Percentiles rank a stretch among this genome's conserved stretches.
Conservation (phyloP, 257 asterid species). For the Echites panduratus region DNA sequence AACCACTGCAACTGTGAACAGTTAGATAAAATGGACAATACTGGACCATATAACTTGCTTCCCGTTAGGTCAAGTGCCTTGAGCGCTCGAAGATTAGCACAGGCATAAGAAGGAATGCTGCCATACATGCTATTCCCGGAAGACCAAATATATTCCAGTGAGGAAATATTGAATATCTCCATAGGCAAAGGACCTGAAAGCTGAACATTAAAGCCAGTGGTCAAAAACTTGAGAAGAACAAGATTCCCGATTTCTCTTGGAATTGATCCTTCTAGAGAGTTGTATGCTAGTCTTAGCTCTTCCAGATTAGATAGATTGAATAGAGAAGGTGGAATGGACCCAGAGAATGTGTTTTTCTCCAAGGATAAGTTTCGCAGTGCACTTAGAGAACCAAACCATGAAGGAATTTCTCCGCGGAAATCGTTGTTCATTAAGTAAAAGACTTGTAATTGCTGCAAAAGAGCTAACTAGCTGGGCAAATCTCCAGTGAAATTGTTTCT, state of each 20-base stretch:
- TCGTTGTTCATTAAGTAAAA: constrained; percentile 12
- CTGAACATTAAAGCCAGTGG: not conserved
- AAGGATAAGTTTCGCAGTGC: constrained; percentile 7
- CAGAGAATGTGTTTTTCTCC: constrained; percentile 8
- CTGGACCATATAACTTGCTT: not conserved
- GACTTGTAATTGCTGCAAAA: constrained; percentile 8
- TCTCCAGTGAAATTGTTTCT: not conserved
- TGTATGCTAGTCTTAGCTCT: constrained; percentile 14
- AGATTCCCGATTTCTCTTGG: constrained; percentile 15
- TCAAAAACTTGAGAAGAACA: constrained; percentile 1
- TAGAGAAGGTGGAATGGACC: constrained; percentile 14
- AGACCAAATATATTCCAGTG: constrained; percentile 14
- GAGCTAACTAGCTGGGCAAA: no score
- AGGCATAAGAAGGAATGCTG: not conserved
- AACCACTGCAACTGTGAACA: not conserved
- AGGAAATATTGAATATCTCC: constrained; percentile 24
- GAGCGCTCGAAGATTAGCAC: not conserved
- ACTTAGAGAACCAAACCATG: constrained; percentile 11
- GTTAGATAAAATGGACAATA: not conserved
- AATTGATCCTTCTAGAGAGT: constrained; percentile 20
- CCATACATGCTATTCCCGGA: not conserved
- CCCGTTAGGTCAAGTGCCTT: not conserved
- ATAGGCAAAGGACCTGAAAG: constrained; percentile 17
- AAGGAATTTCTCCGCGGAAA: constrained; percentile 24
- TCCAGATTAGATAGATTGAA: constrained; percentile 20